phyloP scores from a whole-genome alignment of 2,329 filamentous ascomycete species.

The Diplodia corticola region DNA sequence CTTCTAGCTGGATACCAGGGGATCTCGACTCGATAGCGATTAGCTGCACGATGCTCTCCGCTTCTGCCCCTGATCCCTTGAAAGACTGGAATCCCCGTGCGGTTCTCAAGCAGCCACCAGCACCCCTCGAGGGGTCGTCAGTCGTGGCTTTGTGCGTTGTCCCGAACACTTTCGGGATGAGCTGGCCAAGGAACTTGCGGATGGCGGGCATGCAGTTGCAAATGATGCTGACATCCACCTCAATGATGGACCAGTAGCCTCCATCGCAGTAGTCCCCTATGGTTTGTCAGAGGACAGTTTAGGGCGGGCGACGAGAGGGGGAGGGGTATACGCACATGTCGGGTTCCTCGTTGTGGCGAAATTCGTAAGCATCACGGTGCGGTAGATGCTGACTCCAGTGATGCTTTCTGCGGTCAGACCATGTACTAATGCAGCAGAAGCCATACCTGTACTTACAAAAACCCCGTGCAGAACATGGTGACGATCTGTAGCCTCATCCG shows the following conservation, averaged over 20 bases:
- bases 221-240: not conserved
- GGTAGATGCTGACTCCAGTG: conserved; percentile 6
- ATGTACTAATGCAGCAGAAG: accelerated
- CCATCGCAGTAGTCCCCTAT: conserved; percentile 6
- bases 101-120: not conserved
- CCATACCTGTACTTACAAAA: not conserved
- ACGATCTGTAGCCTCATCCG: not conserved
- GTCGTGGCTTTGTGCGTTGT: not conserved
- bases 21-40: conserved; percentile 1
- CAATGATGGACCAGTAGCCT: conserved; percentile 5
- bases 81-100: not conserved
- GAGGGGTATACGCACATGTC: not conserved
- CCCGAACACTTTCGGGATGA: not conserved
- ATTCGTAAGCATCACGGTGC: not conserved
- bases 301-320: not conserved
- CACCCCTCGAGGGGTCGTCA: not conserved
- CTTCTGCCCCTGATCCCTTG: not conserved
- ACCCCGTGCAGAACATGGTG: conserved; percentile 7
- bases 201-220: conserved; percentile 9
- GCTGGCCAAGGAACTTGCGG: not conserved
- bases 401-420: not conserved
- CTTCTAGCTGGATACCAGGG: not conserved
- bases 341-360: conserved; percentile 3
- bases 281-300: not conserved
- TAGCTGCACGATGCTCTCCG: not conserved